phyloP scores from a whole-genome alignment of 805 yeast species.

The Saccharomyces kudriavzevii region DNA sequence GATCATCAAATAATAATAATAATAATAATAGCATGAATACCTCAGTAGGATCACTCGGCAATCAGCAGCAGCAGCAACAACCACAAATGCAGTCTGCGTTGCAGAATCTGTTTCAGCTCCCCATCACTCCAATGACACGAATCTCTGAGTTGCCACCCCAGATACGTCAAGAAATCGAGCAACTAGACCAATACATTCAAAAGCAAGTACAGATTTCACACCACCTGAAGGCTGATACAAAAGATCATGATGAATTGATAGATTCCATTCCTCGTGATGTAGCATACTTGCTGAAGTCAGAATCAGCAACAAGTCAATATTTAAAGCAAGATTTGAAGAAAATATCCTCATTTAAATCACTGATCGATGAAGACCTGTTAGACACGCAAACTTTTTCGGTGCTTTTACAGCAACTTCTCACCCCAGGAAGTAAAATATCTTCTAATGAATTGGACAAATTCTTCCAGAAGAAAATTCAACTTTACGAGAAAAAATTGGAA shows the following conservation, averaged over 20 bases:
- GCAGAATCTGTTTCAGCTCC: constrained; percentile 37
- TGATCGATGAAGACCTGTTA: constrained; percentile 32
- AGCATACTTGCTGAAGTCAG: constrained; percentile 50
- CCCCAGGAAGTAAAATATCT: constrained; percentile 50
- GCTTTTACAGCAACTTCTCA: constrained; percentile 41
- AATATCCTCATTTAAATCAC: constrained; percentile 38
- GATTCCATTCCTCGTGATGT: constrained; percentile 69
- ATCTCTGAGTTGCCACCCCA: constrained; percentile 67
- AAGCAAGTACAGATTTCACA: constrained; percentile 68
- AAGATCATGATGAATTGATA: constrained; percentile 56
- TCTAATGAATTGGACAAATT: constrained; percentile 50
- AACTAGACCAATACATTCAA: constrained; percentile 63
- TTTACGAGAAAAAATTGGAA: constrained; percentile 37
- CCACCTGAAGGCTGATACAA: constrained; percentile 50
- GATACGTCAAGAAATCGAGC: constrained; percentile 60
- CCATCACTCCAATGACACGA: constrained; percentile 64
- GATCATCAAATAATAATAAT: constrained; percentile 11
- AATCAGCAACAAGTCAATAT: constrained; percentile 60
- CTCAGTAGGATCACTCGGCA: constrained; percentile 14
- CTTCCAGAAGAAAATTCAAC: constrained; percentile 37
- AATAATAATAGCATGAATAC: constrained; percentile 6
- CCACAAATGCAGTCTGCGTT: constrained; percentile 33
- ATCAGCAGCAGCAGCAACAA: constrained; percentile 17
- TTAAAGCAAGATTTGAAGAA: constrained; percentile 41
- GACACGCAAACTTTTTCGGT: constrained; percentile 49